Percentiles rank a stretch among this genome's conserved stretches.
phyloP scores from a whole-genome alignment of 352 stramenopile genomes.

The Globisporangium yorkense region DNA sequence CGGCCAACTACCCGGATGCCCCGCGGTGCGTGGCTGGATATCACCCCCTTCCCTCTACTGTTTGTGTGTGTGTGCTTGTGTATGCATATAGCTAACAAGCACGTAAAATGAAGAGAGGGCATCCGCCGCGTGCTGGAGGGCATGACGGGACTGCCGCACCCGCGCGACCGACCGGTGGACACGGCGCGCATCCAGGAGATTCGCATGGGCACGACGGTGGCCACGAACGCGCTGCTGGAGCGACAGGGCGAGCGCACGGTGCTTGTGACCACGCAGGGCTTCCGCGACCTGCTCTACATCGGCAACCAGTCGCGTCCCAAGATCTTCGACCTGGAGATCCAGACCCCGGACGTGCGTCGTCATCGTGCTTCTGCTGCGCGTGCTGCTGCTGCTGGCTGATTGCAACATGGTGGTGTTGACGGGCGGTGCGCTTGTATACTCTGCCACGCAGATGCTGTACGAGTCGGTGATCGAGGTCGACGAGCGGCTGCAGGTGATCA shows the following conservation, averaged over 20 bases:
- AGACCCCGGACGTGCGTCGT: constrained; percentile 65
- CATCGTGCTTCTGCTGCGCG: too few species aligned
- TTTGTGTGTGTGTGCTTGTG: neutral
- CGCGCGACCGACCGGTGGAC: constrained; percentile 77
- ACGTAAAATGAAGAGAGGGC: constrained; percentile 40
- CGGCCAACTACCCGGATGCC: constrained; percentile 96
- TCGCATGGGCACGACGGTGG: constrained; percentile 96
- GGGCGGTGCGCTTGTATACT: too few species aligned
- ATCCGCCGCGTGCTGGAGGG: constrained; percentile 94
- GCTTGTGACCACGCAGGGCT: constrained; percentile 94
- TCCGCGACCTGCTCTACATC: constrained; percentile 97
- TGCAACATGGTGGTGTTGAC: too few species aligned
- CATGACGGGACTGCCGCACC: constrained; percentile 87
- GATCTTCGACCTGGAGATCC: constrained; percentile 97
- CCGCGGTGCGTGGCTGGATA: constrained; percentile 58
- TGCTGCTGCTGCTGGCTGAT: neutral
- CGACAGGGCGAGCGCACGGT: constrained; percentile 93
- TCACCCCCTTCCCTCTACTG: neutral
- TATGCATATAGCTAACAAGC: neutral
- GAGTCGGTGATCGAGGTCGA: constrained; percentile 96
- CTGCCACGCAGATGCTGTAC: constrained; percentile 87
- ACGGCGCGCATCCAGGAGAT: constrained; percentile 93
- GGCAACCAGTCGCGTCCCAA: constrained; percentile 97
- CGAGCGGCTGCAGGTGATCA: constrained; percentile 93
- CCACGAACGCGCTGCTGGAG: constrained; percentile 99